Evolutionary conservation across 768 basidiomycete genomes (phyloP), one percentile per base, ranked within the genome.

Genomic region (Porphyrellus cyaneotinctus): DNA sequence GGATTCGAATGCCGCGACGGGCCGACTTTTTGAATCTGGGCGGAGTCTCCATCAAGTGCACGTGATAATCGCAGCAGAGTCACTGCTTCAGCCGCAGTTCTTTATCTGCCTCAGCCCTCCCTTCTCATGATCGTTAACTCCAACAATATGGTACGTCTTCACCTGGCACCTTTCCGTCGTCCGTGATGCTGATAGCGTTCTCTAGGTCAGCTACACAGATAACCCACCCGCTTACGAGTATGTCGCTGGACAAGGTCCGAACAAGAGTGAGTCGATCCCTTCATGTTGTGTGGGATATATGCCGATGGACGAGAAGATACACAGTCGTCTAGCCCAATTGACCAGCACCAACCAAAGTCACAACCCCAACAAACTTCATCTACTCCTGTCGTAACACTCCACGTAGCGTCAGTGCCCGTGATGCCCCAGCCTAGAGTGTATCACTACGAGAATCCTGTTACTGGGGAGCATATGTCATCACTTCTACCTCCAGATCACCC

Each of bases 401-500:
- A 71, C 41, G 53, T 65, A 12, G 48, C 70, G 10, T 67, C 70
- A 13, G 59, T 71, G 17, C 70, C 68, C 6, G 59, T 62, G 15
- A 75, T 72, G 59, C 58, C 62, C 24, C 59, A 74, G 41, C 81
- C 84, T 9, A 76, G 71, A 4, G 74, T 90, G 6, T 87, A 85
- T 64, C 79, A 86, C 69, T 91, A 90, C 66, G 68, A 78, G 49
- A 81, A 87, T 65, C 84, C 86, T 2, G 23, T 39, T 1, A 88
- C 84, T 0, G 77, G 80, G 7, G 76, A 86, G 42, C 73, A 74
- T 18, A 54, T 87, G 26, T 74, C 80, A 2, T 85, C 90, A 0
- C 66, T 84, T 4, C 73, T 89, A 2, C 85, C 90, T 0, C 91
- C 91, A 1, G 75, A 80, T 53, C 85, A 92, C 63, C 91, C 89